Percentiles rank a stretch among this genome's conserved stretches.
These are phyloP conservation scores for Colletotrichum sojae DNA, from an alignment of 2,329 filamentous ascomycete species.

Conservation along the genomic window DNA sequence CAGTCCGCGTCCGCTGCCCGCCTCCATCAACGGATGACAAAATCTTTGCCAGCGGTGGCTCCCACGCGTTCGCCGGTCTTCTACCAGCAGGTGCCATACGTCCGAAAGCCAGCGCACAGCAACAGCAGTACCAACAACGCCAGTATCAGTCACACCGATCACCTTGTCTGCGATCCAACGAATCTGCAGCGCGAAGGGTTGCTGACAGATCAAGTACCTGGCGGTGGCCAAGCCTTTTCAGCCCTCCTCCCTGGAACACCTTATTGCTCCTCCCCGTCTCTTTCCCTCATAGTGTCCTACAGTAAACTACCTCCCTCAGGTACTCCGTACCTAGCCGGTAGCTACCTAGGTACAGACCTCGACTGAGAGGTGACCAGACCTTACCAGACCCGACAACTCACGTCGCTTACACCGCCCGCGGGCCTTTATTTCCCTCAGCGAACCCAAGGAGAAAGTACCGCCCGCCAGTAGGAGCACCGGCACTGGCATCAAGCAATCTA, in stretches of 20 bases:
- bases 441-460: slow-evolving; percentile 15
- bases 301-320: neutral
- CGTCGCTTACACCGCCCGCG: slow-evolving; percentile 36
- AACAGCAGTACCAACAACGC: neutral
- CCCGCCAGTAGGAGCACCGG: slow-evolving; percentile 5
- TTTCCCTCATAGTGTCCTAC: neutral
- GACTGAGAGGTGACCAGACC: neutral
- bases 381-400: slow-evolving; percentile 10
- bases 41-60: neutral
- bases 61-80: slow-evolving; percentile 25
- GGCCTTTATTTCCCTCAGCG: slow-evolving; percentile 11
- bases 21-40: neutral
- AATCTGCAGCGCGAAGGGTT: slow-evolving; percentile 17
- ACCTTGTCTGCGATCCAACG: slow-evolving; percentile 9
- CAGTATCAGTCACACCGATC: slow-evolving; percentile 18
- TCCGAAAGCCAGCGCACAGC: neutral
- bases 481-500: slow-evolving; percentile 9
- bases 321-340: no score
- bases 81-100: neutral
- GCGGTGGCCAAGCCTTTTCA: slow-evolving; percentile 36
- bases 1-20: neutral
- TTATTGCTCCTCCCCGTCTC: slow-evolving; percentile 33
- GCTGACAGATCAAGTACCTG: slow-evolving; percentile 35
- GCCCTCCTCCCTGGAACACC: slow-evolving; percentile 37
- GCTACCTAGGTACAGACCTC: neutral